Percentiles rank a stretch among this genome's conserved stretches.
Evolutionary conservation across 139 green algal genomes (phyloP).

Genomic region (Chlamydomonas sp.): DNA sequence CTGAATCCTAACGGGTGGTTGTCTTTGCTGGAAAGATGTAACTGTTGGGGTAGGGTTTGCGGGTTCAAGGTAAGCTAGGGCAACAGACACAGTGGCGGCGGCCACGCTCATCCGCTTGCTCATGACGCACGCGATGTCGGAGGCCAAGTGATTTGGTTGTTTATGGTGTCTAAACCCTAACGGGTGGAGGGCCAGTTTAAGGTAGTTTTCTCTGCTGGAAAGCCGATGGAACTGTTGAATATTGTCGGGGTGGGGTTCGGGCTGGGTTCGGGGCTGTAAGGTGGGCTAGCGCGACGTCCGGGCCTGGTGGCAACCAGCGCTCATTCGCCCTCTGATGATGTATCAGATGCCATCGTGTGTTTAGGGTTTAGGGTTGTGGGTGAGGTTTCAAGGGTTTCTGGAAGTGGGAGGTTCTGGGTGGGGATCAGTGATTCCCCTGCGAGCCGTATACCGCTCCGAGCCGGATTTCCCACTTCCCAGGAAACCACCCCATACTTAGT

Average conservation of each 20-base stretch:
- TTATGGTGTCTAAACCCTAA: too few relatives aligned
- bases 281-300: not conserved
- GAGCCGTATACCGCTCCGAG: too few relatives aligned
- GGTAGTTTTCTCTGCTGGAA: not conserved
- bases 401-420: too few relatives aligned
- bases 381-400: too few relatives aligned
- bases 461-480: too few relatives aligned
- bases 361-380: too few relatives aligned
- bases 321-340: not conserved
- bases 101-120: conserved; percentile 34
- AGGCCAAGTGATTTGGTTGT: conserved; percentile 39
- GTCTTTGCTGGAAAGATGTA: not conserved
- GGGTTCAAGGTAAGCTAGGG: not conserved
- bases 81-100: not conserved
- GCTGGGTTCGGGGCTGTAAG: too few relatives aligned
- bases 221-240: not conserved
- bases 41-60: not conserved
- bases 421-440: too few relatives aligned
- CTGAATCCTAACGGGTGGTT: not conserved
- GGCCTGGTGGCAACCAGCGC: not conserved
- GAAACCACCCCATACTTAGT: too few relatives aligned
- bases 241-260: too few relatives aligned
- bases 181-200: not conserved
- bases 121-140: conserved; percentile 60
- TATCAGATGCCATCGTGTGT: too few relatives aligned